Evolutionary conservation across 257 asterid genomes (phyloP), one percentile per base, ranked within the genome.

Genomic region (Gynochthodes officinalis): DNA sequence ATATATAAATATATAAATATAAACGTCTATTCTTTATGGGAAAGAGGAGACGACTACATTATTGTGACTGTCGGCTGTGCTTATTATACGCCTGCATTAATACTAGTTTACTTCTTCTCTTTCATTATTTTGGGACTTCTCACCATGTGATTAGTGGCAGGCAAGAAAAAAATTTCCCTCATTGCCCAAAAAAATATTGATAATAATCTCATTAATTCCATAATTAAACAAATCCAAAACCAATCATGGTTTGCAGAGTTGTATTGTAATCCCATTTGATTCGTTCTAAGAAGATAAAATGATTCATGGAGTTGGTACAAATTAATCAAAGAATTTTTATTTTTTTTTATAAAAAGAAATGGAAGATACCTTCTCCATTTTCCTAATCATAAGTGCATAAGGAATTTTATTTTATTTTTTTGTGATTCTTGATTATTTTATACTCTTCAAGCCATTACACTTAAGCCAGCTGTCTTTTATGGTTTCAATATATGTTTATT

Each of bases 1-100:
- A 14, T 23, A n/a, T 1, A 62, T 13, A 1, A 16, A 62, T 35
- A 62, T 1, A 48, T 13, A 5, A n/a, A n/a, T n/a, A 48, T 48
- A 48, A 48, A 7, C n/a, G n/a, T n/a, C n/a, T 13, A 48, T 1
- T 48, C 53, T 16, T 48, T 48, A 13, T 12, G 30, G 2, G 54
- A 67, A 42, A 70, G 76, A 76, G 59, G 79, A 82, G 79, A 78
- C 73, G 64, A 50, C 73, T 78, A 75, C 80, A 78, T 82, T 71
- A 82, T 82, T 78, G 81, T 18, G 79, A 78, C 44, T 82, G 81
- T 82, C 84, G 86, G 82, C 75, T 71, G 73, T 42, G 57, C 49
- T 66, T 59, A 73, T 72, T 60, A 42, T 63, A 82, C 63, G 73
- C 69, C 61, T 71, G 64, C 54, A 53, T 33, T 2, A 33, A 4